Evolutionary conservation across 768 basidiomycete genomes (phyloP), one percentile per base, ranked within the genome.

Genomic region (Lactarius akahatsu): DNA sequence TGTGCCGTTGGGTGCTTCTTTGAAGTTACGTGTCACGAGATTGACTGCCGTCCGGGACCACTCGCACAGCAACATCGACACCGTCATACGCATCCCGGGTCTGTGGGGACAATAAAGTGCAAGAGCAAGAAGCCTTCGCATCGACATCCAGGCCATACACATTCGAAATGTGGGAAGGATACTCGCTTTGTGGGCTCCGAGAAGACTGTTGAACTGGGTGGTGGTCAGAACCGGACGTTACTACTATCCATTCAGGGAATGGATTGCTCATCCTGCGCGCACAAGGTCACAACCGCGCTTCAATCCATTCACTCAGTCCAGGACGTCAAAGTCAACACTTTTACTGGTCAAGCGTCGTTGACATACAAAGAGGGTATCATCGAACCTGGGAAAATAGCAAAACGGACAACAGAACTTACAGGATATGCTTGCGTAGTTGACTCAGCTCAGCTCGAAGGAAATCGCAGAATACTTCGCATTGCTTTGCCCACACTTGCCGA

Each of bases 251-350:
- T 70, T 11, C 40, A 61, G 38, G 70, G 70, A 11, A 69, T 70
- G 68, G 64, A 70, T 28, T 70, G 70, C 61, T 59, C 70, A 7
- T 60, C 70, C 15, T 70, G 70, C 41, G 67, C 57, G 15, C 15
- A 4, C 11, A 70, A 69, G 38, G 20, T 70, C 3, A 43, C 61
- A n/a, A 62, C 45, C 3, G 68, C 70, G 15, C 64, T 70, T 16
- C 64, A 54, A n/a, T 61, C 58, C 9, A 47, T 70, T 38, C 62
- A 68, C 4, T 70, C 70, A 6, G 68, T 70, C 20, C 58, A 58
- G 32, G 61, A 69, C 30, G 68, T 69, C 58, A 65, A 61, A n/a
- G 70, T 69, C 59, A 66, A 69, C 47, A 36, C 15, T 38, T 66
- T 70, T 30, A 63, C 68, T n/a, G 43, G 50, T 38, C 63, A 56